A percentile compares a stretch with the other conserved stretches of the same genome.
Evolutionary conservation across 306 rosid species (phyloP).

Genomic region (Aeschynomene evenia): DNA sequence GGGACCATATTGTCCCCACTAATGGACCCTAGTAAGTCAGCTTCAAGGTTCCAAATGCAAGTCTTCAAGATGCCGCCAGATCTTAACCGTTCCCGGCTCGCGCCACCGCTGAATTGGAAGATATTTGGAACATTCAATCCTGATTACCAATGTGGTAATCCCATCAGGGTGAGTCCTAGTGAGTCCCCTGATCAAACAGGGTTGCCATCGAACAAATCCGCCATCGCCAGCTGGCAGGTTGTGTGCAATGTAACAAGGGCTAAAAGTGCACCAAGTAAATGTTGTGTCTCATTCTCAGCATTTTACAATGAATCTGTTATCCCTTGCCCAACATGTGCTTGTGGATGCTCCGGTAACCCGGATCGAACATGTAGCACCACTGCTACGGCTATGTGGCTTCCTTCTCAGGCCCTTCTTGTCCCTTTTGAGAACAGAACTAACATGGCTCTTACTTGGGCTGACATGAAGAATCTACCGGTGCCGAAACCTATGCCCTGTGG

Average conservation of each 20-base stretch:
- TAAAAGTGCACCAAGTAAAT: constrained; percentile 49
- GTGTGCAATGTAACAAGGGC: constrained; percentile 74
- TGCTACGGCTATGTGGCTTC: constrained; percentile 75
- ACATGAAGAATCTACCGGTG: constrained; percentile 36
- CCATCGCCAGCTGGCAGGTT: constrained; percentile 89
- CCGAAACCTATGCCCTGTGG: constrained; percentile 77
- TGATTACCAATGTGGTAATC: constrained; percentile 68
- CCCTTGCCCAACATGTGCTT: constrained; percentile 91
- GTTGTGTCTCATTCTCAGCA: constrained; percentile 96
- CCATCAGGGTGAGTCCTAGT: constrained; percentile 70
- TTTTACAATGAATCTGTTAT: constrained; percentile 77
- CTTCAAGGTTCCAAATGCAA: constrained; percentile 77
- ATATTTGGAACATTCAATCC: constrained; percentile 79
- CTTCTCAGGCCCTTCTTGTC: constrained; percentile 69
- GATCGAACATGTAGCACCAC: constrained; percentile 61
- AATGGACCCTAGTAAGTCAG: constrained; percentile 72
- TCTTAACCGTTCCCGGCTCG: constrained; percentile 61
- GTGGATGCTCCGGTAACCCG: constrained; percentile 62
- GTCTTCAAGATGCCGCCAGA: constrained; percentile 85
- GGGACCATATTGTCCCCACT: constrained; percentile 75
- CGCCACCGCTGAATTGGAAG: constrained; percentile 77
- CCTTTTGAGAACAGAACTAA: constrained; percentile 73
- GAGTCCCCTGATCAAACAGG: constrained; percentile 58
- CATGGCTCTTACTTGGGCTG: constrained; percentile 70
- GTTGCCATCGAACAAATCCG: constrained; percentile 53